Evolutionary conservation across 495 filamentous ascomycete genomes (phyloP).

Genomic region (Amorphotheca resinae): DNA sequence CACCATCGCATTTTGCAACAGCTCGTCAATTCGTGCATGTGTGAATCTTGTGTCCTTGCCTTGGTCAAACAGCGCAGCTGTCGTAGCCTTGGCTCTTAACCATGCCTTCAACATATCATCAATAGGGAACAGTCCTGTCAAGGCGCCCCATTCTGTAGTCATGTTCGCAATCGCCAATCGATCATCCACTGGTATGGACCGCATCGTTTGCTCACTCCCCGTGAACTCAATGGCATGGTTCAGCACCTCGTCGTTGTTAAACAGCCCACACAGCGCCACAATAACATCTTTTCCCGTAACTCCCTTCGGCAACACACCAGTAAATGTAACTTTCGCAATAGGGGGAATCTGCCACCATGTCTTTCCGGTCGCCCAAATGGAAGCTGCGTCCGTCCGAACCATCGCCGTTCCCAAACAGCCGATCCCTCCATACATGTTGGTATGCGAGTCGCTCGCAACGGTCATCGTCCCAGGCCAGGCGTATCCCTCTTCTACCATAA

Average conservation of each 20-base stretch:
- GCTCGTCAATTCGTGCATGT: slow-evolving; percentile 56
- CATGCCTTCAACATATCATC: slow-evolving; percentile 62
- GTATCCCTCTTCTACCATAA: slow-evolving; percentile 79
- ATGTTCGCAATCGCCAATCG: slow-evolving; percentile 85
- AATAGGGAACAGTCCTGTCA: slow-evolving; percentile 74
- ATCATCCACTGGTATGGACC: slow-evolving; percentile 62
- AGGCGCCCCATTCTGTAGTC: slow-evolving; percentile 81
- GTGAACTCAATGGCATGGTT: slow-evolving; percentile 91
- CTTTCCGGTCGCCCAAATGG: slow-evolving; percentile 72
- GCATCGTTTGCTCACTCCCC: slow-evolving; percentile 65
- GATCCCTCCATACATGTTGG: slow-evolving; percentile 86
- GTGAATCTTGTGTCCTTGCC: slow-evolving; percentile 41
- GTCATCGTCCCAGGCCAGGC: slow-evolving; percentile 66
- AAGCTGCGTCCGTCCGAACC: slow-evolving; percentile 76
- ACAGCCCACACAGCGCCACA: slow-evolving; percentile 74
- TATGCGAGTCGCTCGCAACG: slow-evolving; percentile 74
- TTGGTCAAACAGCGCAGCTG: slow-evolving; percentile 40
- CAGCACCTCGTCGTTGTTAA: slow-evolving; percentile 80
- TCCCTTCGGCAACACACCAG: slow-evolving; percentile 59
- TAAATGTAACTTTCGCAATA: slow-evolving; percentile 67
- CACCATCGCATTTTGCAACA: slow-evolving; percentile 48
- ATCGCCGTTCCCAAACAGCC: slow-evolving; percentile 68
- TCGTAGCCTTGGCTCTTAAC: slow-evolving; percentile 65
- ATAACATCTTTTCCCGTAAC: slow-evolving; percentile 96
- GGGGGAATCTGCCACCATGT: slow-evolving; percentile 91